Conservation (phyloP, 495 filamentous ascomycete species). For the Xylaria scruposa region DNA sequence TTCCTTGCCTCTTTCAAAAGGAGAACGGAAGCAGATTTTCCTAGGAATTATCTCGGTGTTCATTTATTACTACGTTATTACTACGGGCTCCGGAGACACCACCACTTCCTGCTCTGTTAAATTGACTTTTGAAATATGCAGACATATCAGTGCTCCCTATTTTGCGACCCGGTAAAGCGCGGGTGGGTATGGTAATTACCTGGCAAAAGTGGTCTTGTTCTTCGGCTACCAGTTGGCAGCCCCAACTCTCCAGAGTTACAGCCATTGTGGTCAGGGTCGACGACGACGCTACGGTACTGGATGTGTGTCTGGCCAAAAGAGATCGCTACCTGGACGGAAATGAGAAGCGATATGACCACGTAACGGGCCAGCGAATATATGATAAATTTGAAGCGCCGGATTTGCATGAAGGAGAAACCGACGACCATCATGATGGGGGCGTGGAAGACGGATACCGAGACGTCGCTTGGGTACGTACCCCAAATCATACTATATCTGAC, state of each 20-base stretch:
- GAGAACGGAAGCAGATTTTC: neutral
- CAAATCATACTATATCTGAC: neutral
- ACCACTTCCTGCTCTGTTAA: neutral
- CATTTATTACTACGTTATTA: neutral
- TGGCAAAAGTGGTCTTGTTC: constrained; percentile 81
- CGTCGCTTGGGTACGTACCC: constrained; percentile 19
- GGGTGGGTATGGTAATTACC: constrained; percentile 72
- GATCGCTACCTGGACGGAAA: constrained; percentile 64
- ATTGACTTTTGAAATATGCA: constrained; percentile 23
- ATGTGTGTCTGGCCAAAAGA: constrained; percentile 71
- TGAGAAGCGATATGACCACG: constrained; percentile 52
- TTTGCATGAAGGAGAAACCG: constrained; percentile 42
- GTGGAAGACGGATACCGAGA: constrained; percentile 21
- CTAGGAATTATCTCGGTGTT: neutral
- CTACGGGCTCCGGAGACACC: neutral
- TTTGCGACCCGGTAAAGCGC: constrained; percentile 60
- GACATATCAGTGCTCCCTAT: constrained; percentile 53
- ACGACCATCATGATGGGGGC: constrained; percentile 34
- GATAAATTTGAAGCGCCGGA: constrained; percentile 55
- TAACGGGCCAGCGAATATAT: constrained; percentile 51
- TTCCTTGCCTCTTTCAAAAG: neutral
- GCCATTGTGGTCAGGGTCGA: constrained; percentile 63
- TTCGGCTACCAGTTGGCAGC: constrained; percentile 77
- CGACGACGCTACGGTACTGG: constrained; percentile 53
- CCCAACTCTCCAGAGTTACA: constrained; percentile 70